A percentile compares a stretch with the other conserved stretches of the same genome.
Evolutionary conservation across 1,284 basidiomycete species (phyloP).

Genomic region (Naganishia sp.): DNA sequence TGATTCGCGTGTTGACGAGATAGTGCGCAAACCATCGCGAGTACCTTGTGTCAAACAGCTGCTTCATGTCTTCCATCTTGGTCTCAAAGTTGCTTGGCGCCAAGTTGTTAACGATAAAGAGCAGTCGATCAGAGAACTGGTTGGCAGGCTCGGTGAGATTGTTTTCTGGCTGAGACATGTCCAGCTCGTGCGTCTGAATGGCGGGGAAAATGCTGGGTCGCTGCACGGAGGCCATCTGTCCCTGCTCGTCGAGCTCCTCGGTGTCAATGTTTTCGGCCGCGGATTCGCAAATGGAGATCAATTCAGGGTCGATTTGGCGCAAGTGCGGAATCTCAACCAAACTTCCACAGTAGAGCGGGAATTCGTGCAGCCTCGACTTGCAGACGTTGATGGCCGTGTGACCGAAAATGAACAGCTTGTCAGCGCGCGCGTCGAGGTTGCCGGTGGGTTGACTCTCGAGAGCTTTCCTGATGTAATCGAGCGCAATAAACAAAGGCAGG

Average conservation of each 20-base stretch:
- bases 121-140: conserved; percentile 85
- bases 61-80: conserved; percentile 80
- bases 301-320: conserved; percentile 80
- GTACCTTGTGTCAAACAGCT: conserved; percentile 75
- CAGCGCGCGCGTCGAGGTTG: conserved; percentile 46
- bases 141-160: conserved; percentile 72
- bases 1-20: conserved; percentile 92
- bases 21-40: conserved; percentile 98
- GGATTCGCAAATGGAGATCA: conserved; percentile 65
- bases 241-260: conserved; percentile 42
- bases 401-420: conserved; percentile 95
- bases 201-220: conserved; percentile 63
- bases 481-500: conserved; percentile 93
- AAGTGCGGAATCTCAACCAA: conserved; percentile 85
- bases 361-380: conserved; percentile 83
- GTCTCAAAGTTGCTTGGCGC: conserved; percentile 89
- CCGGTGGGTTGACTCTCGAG: conserved; percentile 78
- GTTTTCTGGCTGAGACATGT: conserved; percentile 57
- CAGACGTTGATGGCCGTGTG: conserved; percentile 87
- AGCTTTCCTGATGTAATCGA: conserved; percentile 95
- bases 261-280: conserved; percentile 33
- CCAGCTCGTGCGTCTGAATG: conserved; percentile 67
- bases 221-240: conserved; percentile 17
- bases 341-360: conserved; percentile 90
- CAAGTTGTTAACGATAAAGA: conserved; percentile 98